Percentiles rank a stretch among this genome's conserved stretches.
These are phyloP conservation scores for Rhodosporidiobolus odoratus DNA, from an alignment of 768 basidiomycete species.

Conservation along the genomic window DNA sequence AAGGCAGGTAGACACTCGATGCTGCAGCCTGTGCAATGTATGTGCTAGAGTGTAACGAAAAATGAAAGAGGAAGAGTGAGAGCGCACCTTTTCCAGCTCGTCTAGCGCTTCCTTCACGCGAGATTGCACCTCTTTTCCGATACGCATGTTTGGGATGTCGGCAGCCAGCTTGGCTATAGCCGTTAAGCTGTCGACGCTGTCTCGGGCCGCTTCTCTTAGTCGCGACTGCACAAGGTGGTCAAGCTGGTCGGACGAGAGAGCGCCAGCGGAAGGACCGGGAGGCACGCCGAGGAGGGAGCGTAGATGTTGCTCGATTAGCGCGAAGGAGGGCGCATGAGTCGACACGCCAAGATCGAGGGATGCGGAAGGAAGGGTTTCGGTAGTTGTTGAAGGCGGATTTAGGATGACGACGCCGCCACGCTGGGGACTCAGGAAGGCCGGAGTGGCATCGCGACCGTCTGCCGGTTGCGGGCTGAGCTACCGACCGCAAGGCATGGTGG, in stretches of 20 bases:
- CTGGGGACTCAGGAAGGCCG: constrained; percentile 83
- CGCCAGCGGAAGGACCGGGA: constrained; percentile 50
- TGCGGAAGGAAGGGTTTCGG: constrained; percentile 41
- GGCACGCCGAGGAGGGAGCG: constrained; percentile 76
- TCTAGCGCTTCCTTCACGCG: constrained; percentile 66
- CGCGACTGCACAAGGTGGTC: constrained; percentile 70
- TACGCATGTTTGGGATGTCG: constrained; percentile 87
- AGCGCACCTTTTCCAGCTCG: constrained; percentile 65
- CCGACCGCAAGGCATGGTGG: neutral
- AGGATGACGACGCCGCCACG: constrained; percentile 83
- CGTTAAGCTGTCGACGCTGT: constrained; percentile 65
- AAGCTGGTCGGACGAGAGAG: constrained; percentile 69
- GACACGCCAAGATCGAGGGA: constrained; percentile 40
- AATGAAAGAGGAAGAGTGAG: neutral
- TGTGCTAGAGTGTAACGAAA: neutral
- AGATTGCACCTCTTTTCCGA: constrained; percentile 66
- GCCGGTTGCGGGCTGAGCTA: neutral
- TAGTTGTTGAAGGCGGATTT: constrained; percentile 51
- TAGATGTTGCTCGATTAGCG: constrained; percentile 66
- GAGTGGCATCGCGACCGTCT: constrained; percentile 55
- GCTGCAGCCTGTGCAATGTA: neutral
- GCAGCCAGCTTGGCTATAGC: constrained; percentile 79
- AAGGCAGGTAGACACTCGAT: neutral
- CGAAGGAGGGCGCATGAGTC: constrained; percentile 57
- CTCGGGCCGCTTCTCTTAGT: constrained; percentile 62